phyloP scores from a whole-genome alignment of 345 rosid species.

The Arabis hirsuta region DNA sequence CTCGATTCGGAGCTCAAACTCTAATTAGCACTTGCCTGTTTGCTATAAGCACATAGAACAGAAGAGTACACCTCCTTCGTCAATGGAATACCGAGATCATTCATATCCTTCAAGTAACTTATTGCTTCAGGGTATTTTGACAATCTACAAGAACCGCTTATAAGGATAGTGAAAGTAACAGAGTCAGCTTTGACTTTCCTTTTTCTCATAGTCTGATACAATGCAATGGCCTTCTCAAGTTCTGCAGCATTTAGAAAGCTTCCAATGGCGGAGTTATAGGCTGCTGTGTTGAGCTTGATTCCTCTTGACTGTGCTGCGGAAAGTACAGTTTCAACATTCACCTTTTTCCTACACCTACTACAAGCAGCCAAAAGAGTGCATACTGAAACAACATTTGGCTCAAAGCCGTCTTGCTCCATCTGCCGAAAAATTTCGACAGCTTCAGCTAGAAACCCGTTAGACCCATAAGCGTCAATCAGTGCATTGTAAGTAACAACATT shows the following conservation, averaged over 20 bases:
- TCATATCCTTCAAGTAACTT: conserved; percentile 70
- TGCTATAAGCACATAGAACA: conserved; percentile 71
- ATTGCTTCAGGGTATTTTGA: conserved; percentile 75
- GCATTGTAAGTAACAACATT: conserved; percentile 83
- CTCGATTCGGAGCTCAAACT: conserved; percentile 16
- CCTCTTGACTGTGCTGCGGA: conserved; percentile 79
- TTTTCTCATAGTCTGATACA: conserved; percentile 75
- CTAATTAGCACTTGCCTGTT: conserved; percentile 61
- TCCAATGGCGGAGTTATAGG: conserved; percentile 89
- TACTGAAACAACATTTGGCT: conserved; percentile 79
- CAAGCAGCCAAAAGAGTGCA: conserved; percentile 89
- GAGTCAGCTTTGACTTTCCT: conserved; percentile 68
- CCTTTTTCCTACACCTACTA: conserved; percentile 72
- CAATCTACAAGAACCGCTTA: conserved; percentile 79
- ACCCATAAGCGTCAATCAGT: conserved; percentile 88
- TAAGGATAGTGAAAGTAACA: conserved; percentile 78
- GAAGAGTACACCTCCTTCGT: conserved; percentile 86
- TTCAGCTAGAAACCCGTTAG: conserved; percentile 75
- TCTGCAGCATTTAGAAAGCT: conserved; percentile 87
- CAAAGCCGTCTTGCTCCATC: conserved; percentile 78
- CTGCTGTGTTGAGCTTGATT: conserved; percentile 73
- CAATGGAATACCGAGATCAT: conserved; percentile 57
- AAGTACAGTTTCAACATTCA: conserved; percentile 75
- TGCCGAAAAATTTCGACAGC: conserved; percentile 75
- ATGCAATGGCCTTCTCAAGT: conserved; percentile 64